Evolutionary conservation across 2,329 filamentous ascomycete species (phyloP).

Genomic region (Stachybotrys echinatus): DNA sequence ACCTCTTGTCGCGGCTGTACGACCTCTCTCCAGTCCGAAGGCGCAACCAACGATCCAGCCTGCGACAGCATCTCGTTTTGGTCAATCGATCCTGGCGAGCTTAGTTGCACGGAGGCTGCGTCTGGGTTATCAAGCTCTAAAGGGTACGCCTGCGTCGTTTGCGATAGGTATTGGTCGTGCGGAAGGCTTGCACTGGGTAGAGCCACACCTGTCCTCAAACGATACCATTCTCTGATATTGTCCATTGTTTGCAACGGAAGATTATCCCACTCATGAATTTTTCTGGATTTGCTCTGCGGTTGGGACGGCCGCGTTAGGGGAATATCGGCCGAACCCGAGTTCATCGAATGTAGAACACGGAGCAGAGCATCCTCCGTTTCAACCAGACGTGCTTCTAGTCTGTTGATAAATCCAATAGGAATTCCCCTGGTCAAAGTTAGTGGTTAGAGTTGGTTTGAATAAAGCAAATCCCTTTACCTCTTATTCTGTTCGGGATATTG

Average conservation of each 20-base stretch:
- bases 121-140: not conserved
- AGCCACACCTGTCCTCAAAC: not conserved
- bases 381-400: constrained; percentile 28
- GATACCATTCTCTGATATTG: constrained; percentile 17
- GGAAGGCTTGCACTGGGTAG: not conserved
- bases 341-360: constrained; percentile 11
- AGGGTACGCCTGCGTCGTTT: not conserved
- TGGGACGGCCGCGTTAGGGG: constrained; percentile 2
- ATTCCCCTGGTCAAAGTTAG: constrained; percentile 18
- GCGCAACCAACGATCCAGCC: not conserved
- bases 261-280: constrained; percentile 20
- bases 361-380: constrained; percentile 24
- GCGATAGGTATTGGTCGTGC: not conserved
- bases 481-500: constrained; percentile 29
- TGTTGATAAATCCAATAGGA: constrained; percentile 32
- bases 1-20: not conserved
- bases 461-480: constrained; percentile 12
- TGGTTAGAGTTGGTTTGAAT: not conserved
- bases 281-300: constrained; percentile 18
- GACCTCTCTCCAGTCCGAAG: not conserved
- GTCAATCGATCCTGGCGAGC: not conserved
- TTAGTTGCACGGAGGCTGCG: not conserved
- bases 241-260: constrained; percentile 12
- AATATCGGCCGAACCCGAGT: constrained; percentile 1
- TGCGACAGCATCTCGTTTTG: not conserved